A percentile compares a stretch with the other conserved stretches of the same genome.
phyloP scores from a whole-genome alignment of 1,139 yeast genomes.

The Yamadazyma siamensis region DNA sequence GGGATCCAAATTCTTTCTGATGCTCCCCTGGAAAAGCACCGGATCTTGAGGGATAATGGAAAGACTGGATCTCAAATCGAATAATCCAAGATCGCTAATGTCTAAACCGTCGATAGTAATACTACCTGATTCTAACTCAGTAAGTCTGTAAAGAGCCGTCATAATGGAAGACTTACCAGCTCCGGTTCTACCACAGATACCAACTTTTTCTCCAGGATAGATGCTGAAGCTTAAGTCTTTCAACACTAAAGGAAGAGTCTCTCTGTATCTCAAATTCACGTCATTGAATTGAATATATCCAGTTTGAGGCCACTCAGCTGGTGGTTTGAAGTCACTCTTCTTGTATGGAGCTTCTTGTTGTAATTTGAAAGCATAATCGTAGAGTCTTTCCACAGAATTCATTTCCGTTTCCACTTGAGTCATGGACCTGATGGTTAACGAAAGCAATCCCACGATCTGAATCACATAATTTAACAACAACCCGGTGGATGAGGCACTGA shows the following conservation, averaged over 20 bases:
- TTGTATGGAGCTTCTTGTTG: constrained; percentile 44
- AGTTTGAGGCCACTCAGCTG: constrained; percentile 42
- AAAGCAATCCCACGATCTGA: constrained; percentile 49
- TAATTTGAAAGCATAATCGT: constrained; percentile 57
- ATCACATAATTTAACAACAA: constrained; percentile 63
- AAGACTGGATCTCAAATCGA: constrained; percentile 69
- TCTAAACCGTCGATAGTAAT: constrained; percentile 62
- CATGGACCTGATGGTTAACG: constrained; percentile 50
- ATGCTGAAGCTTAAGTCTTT: constrained; percentile 49
- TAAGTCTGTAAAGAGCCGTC: constrained; percentile 62
- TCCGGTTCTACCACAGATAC: constrained; percentile 80
- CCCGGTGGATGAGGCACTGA: constrained; percentile 70
- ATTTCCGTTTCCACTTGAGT: constrained; percentile 81
- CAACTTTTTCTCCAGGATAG: constrained; percentile 60
- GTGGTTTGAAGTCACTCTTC: constrained; percentile 55
- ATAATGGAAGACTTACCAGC: constrained; percentile 77
- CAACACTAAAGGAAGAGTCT: constrained; percentile 72
- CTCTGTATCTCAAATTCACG: constrained; percentile 68
- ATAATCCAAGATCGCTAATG: constrained; percentile 63
- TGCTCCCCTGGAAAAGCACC: constrained; percentile 78
- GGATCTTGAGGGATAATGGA: constrained; percentile 95
- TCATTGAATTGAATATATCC: constrained; percentile 56
- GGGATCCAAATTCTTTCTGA: constrained; percentile 79
- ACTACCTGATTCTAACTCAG: constrained; percentile 51
- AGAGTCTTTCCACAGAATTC: constrained; percentile 81